phyloP scores from a whole-genome alignment of 306 rosid genomes.

The Ormosia semicastrata region DNA sequence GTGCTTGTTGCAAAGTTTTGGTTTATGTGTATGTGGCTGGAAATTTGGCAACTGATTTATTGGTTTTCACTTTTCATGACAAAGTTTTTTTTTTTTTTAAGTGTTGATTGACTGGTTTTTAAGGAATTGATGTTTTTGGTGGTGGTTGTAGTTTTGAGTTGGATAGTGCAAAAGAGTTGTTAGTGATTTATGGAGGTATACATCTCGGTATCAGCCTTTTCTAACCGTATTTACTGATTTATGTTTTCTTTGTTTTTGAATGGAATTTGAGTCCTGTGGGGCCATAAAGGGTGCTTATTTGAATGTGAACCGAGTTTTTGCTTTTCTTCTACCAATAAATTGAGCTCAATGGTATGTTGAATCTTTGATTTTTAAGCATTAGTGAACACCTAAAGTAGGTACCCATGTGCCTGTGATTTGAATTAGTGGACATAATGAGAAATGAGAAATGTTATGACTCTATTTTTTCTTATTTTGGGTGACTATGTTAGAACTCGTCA shows the following conservation, averaged over 20 bases:
- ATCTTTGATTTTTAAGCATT: slow-evolving; percentile 1
- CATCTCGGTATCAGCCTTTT: neutral
- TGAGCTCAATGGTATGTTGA: neutral
- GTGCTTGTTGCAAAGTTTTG: neutral
- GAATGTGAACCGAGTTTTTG: neutral
- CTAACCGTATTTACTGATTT: neutral
- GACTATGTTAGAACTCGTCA: neutral
- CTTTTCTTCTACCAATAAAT: neutral
- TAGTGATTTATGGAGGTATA: neutral
- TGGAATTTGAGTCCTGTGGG: neutral
- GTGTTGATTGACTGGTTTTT: slow-evolving; percentile 5
- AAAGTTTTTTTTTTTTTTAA: neutral
- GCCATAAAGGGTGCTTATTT: neutral
- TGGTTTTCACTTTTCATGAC: neutral
- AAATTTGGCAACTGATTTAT: slow-evolving; percentile 15
- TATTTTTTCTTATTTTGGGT: neutral
- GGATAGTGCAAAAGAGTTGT: neutral
- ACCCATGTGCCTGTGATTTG: neutral
- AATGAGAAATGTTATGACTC: neutral
- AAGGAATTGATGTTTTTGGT: neutral
- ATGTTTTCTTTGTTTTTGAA: neutral
- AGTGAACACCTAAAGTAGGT: neutral
- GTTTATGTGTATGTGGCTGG: neutral
- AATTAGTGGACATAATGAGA: neutral
- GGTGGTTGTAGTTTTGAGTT: slow-evolving; percentile 22